Base-by-base conservation (phyloP, 768 basidiomycete species). In the Pulveroboletus ravenelii region DNA sequence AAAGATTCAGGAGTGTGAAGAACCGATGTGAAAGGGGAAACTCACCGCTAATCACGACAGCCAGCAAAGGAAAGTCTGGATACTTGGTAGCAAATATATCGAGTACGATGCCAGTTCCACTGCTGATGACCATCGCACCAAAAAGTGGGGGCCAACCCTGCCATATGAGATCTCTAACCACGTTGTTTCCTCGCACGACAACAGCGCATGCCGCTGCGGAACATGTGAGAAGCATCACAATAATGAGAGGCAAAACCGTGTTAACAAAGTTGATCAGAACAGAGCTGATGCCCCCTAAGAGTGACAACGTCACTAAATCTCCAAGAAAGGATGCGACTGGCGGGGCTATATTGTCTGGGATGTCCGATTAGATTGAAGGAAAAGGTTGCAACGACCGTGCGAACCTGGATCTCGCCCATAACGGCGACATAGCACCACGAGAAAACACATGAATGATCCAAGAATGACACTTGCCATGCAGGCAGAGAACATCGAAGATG, bases 311-410 rank as follows among this genome's bases (percentile, higher is more conserved):
- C 44, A 98, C 77, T 31, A 99, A 77, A 62, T 98, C 96, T 5
- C 96, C 95, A 2, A 98, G 77, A 59, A 90, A 92, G 3, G 92
- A 82, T 0, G 96, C 96, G 9, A 98, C 77, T 0, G 96, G 93
- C 0, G 96, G 91, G 2, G 94, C 89, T 57, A 98, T 94, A 66
- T 99, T 99, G 64, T 96, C 93, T 92, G 61, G 7, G 13, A 30
- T 10, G 6, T 3, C 10, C 18, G 35, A 45, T 60, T 15, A 50
- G 25, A 30, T 13, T 14, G 41, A 15, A 18, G 31, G 23, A 18
- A 23, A 32, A 27, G 23, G 6, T 2, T 17, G 42, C 4, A 17
- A 10, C 3, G n/a, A 32, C 14, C 10, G 38, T 30, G 58, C 75
- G 41, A 60, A 85, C 93, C 94, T 48, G 96, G 96, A 68, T 99